Evolutionary conservation across 176 grass and related monocot species (phyloP).

Genomic region (Typha latifolia): DNA sequence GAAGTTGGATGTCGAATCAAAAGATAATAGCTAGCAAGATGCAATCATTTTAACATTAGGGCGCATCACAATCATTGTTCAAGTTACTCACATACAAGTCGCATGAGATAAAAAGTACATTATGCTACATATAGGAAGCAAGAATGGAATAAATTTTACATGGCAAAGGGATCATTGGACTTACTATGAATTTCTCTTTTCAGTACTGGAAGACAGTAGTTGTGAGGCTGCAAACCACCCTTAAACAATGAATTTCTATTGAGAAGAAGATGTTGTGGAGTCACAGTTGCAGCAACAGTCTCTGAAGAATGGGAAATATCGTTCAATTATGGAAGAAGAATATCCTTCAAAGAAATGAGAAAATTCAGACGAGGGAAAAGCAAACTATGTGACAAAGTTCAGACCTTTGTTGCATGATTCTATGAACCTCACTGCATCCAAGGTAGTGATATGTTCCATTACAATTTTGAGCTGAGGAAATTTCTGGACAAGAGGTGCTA

Average conservation of each 20-base stretch:
- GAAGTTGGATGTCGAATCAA: no score
- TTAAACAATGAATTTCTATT: constrained; percentile 94
- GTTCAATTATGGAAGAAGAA: constrained; percentile 1
- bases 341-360: background rate
- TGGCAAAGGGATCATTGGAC: constrained; percentile 9
- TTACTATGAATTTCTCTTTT: constrained; percentile 97
- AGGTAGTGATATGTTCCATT: constrained; percentile 72
- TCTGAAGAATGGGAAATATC: constrained; percentile 31
- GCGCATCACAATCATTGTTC: no score
- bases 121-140: background rate
- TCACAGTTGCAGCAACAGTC: constrained; percentile 83
- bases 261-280: constrained; percentile 83
- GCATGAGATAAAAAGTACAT: background rate
- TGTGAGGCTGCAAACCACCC: constrained; percentile 89
- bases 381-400: no score
- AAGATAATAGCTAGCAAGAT: no score
- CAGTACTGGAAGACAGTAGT: constrained; percentile 81
- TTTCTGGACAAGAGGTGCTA: constrained; percentile 57
- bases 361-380: no score
- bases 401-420: constrained; percentile 72
- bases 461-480: constrained; percentile 62
- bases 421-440: constrained; percentile 76
- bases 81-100: no score
- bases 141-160: background rate
- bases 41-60: no score